Base-by-base conservation (phyloP, 1,284 basidiomycete species). In the Ganoderma multipileum region DNA sequence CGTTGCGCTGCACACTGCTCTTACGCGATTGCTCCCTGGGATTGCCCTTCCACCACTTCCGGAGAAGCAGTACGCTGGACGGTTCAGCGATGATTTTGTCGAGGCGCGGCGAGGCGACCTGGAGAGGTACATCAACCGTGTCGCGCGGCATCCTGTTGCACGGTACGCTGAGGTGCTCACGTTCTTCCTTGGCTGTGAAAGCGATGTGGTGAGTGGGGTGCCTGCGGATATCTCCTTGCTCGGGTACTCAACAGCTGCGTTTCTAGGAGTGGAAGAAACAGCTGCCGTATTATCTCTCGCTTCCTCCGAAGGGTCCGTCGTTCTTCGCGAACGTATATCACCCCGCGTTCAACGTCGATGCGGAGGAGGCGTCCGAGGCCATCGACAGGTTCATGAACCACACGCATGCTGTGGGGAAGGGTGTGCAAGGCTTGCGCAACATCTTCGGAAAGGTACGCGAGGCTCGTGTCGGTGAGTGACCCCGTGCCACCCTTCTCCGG, bases 321-420 rank as follows among this genome's bases (percentile, higher is more conserved):
- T 95, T 96, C 77, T 95, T 93, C 75, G 89, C 92, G 0, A 87
- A 88, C 33, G 91, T 95, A 0, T 95, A 89, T 75, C 94, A 96
- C 76, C 95, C 94, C 1, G 91, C 87, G 0, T 96, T 94, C 80
- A 95, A 95, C 76, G 76, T 96, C 50, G 94, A 96, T 71, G 77
- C 84, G 0, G 89, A 92, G 44, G 92, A 93, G 61, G 88, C 88
- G 2, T 79, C 82, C 20, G 87, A 89, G 9, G 80, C 83, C 0
- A 82, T 88, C 1, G 85, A 88, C 12, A 80, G 85, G 1, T 95
- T 95, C 76, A 85, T 89, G 50, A 81, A 81, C 12, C 91, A 95
- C 73, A 85, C 88, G 0, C 84, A 83, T 39, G 89, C 87, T 0
- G 86, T 93, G 0, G 89, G 88, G 3, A 87, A 85, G 68, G 88